Percentiles rank a stretch among this genome's conserved stretches.
phyloP scores from a whole-genome alignment of 495 filamentous ascomycete species.

The Hyaloscypha finlandica region DNA sequence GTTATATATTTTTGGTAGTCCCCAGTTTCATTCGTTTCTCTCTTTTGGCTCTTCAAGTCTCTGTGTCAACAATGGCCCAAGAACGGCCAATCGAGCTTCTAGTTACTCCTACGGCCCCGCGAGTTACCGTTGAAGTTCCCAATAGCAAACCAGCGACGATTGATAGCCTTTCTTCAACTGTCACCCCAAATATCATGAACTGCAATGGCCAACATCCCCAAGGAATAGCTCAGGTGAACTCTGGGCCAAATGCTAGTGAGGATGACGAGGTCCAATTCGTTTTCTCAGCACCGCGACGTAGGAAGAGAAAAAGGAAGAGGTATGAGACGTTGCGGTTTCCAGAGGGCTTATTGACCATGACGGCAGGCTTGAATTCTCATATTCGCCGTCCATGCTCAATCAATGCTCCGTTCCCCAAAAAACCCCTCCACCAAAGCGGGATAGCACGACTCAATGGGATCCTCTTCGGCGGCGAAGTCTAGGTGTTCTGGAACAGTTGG shows the following conservation, averaged over 20 bases:
- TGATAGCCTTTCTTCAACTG: neutral
- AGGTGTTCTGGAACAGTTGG: conserved; percentile 34
- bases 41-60: conserved; percentile 18
- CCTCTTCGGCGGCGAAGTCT: conserved; percentile 35
- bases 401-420: neutral
- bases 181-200: neutral
- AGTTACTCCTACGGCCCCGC: neutral
- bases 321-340: neutral
- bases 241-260: neutral
- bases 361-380: conserved; percentile 18
- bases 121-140: neutral
- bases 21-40: conserved; percentile 18
- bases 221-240: neutral
- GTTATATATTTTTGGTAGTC: conserved; percentile 26
- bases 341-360: neutral
- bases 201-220: neutral
- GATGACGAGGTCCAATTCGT: conserved; percentile 47
- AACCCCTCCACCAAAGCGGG: neutral
- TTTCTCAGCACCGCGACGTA: conserved; percentile 45
- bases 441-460: conserved; percentile 19
- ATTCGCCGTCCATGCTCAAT: conserved; percentile 11
- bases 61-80: conserved; percentile 18
- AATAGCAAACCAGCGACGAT: neutral
- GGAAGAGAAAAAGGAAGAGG: conserved; percentile 35
- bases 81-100: conserved; percentile 6